These are phyloP conservation scores for Zelonia costaricensis DNA, from an alignment of 208 protist species.

Conservation along the genomic window DNA sequence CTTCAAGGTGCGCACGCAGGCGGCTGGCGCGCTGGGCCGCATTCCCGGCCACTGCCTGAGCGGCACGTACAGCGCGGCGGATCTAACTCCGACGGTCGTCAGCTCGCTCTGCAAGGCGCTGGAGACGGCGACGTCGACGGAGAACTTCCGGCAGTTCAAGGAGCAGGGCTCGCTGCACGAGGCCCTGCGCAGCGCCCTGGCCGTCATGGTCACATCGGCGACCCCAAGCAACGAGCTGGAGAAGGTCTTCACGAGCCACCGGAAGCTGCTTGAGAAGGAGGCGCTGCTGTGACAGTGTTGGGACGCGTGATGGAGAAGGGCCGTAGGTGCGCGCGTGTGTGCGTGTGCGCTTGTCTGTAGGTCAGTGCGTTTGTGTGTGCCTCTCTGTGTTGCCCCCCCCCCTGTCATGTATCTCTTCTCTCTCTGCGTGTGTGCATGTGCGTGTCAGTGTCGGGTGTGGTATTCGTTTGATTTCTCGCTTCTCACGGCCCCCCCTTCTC, in stretches of 20 bases:
- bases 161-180: constrained; percentile 58
- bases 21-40: constrained; percentile 51
- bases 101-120: constrained; percentile 65
- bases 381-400: too few species aligned
- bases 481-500: too few species aligned
- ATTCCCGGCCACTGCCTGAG: constrained; percentile 28
- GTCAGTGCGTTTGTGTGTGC: too few species aligned
- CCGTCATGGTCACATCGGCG: constrained; percentile 47
- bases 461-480: too few species aligned
- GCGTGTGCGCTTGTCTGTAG: too few species aligned
- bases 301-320: too few species aligned
- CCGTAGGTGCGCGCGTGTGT: background rate
- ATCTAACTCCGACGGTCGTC: constrained; percentile 51
- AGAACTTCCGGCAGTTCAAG: constrained; percentile 68
- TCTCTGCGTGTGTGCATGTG: too few species aligned
- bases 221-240: constrained; percentile 54
- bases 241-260: constrained; percentile 50
- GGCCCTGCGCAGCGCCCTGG: constrained; percentile 40
- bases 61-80: constrained; percentile 33
- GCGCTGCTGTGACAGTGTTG: constrained; percentile 38
- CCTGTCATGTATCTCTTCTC: too few species aligned
- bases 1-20: constrained; percentile 87
- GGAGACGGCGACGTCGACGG: constrained; percentile 38
- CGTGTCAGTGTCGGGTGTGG: too few species aligned
- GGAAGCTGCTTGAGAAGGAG: constrained; percentile 43